Evolutionary conservation across 305 asterid species (phyloP).

Genomic region (Withania somnifera): DNA sequence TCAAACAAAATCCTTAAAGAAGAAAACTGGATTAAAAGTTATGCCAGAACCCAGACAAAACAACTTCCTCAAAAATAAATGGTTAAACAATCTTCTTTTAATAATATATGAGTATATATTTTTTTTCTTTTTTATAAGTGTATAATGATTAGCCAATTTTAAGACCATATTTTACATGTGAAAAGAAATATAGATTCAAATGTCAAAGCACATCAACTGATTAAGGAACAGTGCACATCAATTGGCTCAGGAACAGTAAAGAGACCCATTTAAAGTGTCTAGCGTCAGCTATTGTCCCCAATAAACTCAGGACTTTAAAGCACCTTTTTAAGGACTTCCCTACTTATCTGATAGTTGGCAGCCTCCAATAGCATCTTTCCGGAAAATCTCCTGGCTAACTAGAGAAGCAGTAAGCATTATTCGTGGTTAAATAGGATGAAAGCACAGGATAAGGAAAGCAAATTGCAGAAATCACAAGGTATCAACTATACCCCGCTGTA

Average conservation of each 20-base stretch:
- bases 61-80: background rate
- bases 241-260: background rate
- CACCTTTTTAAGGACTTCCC: conserved; percentile 63
- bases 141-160: background rate
- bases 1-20: background rate
- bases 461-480: background rate
- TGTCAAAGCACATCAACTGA: background rate
- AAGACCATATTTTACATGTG: background rate
- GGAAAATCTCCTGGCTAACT: conserved; percentile 72
- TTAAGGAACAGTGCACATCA: background rate
- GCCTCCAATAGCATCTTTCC: conserved; percentile 70
- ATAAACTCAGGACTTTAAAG: conserved; percentile 3
- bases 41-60: background rate
- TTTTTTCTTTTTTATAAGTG: too few relatives aligned
- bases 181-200: background rate
- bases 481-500: conserved; percentile 46
- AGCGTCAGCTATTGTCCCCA: background rate
- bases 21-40: background rate
- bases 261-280: background rate
- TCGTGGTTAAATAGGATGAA: conserved; percentile 7
- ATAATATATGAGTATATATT: background rate
- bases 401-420: conserved; percentile 13
- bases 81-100: background rate
- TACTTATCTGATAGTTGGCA: conserved; percentile 66
- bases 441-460: conserved; percentile 1